phyloP scores from a whole-genome alignment of 768 basidiomycete species.

The Boletus fagicola region DNA sequence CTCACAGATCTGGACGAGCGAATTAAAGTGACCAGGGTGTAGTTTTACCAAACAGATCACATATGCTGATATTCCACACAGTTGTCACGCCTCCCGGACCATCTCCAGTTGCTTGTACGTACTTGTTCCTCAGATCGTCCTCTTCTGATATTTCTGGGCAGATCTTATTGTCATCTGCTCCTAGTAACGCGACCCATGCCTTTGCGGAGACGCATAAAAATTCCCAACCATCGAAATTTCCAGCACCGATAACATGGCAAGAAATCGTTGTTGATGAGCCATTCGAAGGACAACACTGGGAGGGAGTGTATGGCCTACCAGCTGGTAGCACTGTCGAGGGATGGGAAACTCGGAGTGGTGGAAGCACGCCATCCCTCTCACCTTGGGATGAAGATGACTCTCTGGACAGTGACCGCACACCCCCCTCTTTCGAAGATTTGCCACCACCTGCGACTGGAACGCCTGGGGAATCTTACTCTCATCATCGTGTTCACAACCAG shows the following conservation, averaged over 20 bases:
- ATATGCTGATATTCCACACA: constrained; percentile 24
- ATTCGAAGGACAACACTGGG: constrained; percentile 85
- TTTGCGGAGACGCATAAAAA: constrained; percentile 57
- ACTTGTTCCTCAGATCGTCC: too few species aligned
- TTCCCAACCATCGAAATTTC: constrained; percentile 24
- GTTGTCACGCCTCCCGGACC: constrained; percentile 63
- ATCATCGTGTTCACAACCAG: constrained; percentile 1
- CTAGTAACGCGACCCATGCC: constrained; percentile 46
- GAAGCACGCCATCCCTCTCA: constrained; percentile 67
- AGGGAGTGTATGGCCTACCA: constrained; percentile 61
- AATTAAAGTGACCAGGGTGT: constrained; percentile 48
- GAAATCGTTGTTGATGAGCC: constrained; percentile 81
- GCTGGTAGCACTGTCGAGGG: constrained; percentile 45
- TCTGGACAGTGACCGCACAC: constrained; percentile 17
- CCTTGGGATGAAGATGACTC: constrained; percentile 57
- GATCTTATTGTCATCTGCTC: constrained; percentile 57
- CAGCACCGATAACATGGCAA: constrained; percentile 61
- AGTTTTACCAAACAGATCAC: neutral
- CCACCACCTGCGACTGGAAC: constrained; percentile 5
- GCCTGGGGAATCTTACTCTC: neutral
- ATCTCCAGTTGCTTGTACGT: constrained; percentile 70
- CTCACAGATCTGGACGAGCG: constrained; percentile 63
- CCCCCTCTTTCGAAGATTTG: constrained; percentile 13
- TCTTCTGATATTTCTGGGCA: constrained; percentile 27
- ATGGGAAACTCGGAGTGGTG: constrained; percentile 47